A percentile compares a stretch with the other conserved stretches of the same genome.
Conservation (phyloP, 1,284 basidiomycete species). For the Puccinia coronata region DNA sequence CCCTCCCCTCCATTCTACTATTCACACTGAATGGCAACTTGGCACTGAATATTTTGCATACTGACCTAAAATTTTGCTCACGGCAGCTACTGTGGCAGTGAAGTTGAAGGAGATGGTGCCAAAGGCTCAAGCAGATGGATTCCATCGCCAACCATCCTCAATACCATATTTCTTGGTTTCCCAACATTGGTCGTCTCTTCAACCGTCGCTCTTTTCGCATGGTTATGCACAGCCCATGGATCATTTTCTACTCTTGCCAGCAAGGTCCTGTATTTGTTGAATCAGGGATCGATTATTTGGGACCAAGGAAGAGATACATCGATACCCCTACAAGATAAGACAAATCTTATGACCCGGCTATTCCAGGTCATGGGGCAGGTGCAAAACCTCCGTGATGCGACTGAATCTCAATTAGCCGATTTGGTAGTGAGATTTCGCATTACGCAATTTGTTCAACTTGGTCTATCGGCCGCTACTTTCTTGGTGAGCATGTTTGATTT, state of each 20-base stretch:
- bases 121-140: not conserved
- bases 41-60: no score
- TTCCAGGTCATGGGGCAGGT: not conserved
- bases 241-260: not conserved
- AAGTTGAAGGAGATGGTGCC: not conserved
- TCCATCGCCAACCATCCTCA: conserved; percentile 11
- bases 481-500: not conserved
- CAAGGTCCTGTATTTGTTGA: not conserved
- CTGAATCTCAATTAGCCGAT: no score
- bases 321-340: not conserved
- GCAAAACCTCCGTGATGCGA: not conserved
- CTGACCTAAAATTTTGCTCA: no score
- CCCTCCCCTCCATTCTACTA: not conserved
- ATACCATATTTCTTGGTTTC: not conserved
- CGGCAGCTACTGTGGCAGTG: not conserved
- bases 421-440: not conserved
- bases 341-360: not conserved
- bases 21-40: not conserved
- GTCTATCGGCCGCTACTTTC: not conserved
- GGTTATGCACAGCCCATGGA: not conserved
- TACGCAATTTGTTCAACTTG: not conserved
- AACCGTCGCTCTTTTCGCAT: not conserved
- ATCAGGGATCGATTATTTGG: not conserved
- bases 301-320: not conserved
- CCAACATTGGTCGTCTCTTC: no score